A percentile compares a stretch with the other conserved stretches of the same genome.
Conservation (phyloP, 2,329 filamentous ascomycete species). For the Aspergillus fijiensis region DNA sequence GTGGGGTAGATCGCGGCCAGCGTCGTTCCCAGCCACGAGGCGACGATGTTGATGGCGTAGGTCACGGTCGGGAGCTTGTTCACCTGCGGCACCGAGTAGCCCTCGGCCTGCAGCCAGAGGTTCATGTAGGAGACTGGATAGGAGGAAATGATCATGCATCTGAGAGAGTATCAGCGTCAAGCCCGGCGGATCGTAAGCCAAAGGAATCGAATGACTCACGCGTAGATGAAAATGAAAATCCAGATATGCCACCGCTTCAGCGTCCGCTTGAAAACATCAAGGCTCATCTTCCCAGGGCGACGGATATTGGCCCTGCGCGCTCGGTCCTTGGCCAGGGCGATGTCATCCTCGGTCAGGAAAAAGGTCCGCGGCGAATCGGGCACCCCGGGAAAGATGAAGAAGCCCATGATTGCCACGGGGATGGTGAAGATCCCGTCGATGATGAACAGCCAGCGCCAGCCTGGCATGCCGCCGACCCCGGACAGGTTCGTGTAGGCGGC, state of each 20-base stretch:
- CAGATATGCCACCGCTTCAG: conserved; percentile 54
- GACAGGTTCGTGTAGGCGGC: conserved; percentile 55
- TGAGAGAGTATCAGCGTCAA: conserved; percentile 15
- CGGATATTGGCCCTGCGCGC: conserved; percentile 26
- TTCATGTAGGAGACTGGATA: conserved; percentile 53
- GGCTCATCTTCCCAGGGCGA: conserved; percentile 42
- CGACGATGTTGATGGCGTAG: conserved; percentile 50
- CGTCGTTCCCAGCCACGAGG: conserved; percentile 52
- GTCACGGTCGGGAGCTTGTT: conserved; percentile 53
- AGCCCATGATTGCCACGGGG: conserved; percentile 56
- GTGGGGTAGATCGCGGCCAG: conserved; percentile 53
- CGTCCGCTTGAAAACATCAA: conserved; percentile 49
- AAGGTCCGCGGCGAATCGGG: conserved; percentile 45
- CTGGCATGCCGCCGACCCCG: conserved; percentile 50
- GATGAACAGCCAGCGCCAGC: conserved; percentile 59
- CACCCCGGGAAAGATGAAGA: conserved; percentile 47
- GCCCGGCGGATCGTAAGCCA: no score
- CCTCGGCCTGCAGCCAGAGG: conserved; percentile 53
- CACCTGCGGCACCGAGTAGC: conserved; percentile 50
- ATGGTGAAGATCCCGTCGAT: conserved; percentile 59
- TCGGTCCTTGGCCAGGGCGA: conserved; percentile 38
- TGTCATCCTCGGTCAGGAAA: conserved; percentile 39
- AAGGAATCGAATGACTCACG: conserved; percentile 31
- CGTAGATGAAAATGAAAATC: conserved; percentile 51
- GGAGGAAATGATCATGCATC: conserved; percentile 47